A percentile compares a stretch with the other conserved stretches of the same genome.
phyloP scores from a whole-genome alignment of 2,329 filamentous ascomycete genomes.

The Xylariomycetidae sp. region DNA sequence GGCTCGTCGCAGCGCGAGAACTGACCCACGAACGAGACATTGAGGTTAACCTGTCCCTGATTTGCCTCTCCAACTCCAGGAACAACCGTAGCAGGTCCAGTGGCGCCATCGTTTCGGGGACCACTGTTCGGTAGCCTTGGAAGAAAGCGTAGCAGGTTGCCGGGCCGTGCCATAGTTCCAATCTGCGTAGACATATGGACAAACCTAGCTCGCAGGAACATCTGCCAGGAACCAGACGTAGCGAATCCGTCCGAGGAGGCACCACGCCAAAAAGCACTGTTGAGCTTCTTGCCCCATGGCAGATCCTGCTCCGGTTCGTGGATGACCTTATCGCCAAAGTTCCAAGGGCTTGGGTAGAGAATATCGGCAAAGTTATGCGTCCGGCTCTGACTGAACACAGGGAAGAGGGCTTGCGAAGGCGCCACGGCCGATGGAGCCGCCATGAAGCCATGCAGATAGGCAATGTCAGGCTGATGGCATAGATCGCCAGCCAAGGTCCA shows the following conservation, averaged over 20 bases:
- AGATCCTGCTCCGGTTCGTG: conserved; percentile 34
- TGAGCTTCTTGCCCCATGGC: conserved; percentile 41
- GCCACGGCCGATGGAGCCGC: conserved; percentile 37
- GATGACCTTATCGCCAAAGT: conserved; percentile 31
- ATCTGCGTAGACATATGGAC: conserved; percentile 42
- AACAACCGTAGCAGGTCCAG: not conserved
- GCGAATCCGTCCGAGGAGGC: conserved; percentile 44
- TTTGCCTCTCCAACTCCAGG: not conserved
- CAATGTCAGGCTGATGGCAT: conserved; percentile 43
- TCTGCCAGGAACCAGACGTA: conserved; percentile 46
- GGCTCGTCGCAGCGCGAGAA: conserved; percentile 26
- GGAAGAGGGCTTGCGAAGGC: conserved; percentile 40
- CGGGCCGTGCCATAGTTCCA: conserved; percentile 6
- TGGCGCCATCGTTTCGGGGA: not conserved
- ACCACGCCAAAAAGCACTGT: conserved; percentile 49
- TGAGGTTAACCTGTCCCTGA: conserved; percentile 14
- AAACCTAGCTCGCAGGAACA: conserved; percentile 55
- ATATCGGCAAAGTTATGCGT: conserved; percentile 49
- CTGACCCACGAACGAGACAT: conserved; percentile 34
- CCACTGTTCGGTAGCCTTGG: no score
- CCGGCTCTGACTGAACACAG: conserved; percentile 51
- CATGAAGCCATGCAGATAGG: conserved; percentile 46
- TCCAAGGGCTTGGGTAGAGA: conserved; percentile 35
- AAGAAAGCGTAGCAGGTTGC: conserved; percentile 8
- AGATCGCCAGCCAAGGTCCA: conserved; percentile 37